A percentile compares a stretch with the other conserved stretches of the same genome.
phyloP scores from a whole-genome alignment of 2,329 filamentous ascomycete genomes.

The Conoideocrella luteorostrata region DNA sequence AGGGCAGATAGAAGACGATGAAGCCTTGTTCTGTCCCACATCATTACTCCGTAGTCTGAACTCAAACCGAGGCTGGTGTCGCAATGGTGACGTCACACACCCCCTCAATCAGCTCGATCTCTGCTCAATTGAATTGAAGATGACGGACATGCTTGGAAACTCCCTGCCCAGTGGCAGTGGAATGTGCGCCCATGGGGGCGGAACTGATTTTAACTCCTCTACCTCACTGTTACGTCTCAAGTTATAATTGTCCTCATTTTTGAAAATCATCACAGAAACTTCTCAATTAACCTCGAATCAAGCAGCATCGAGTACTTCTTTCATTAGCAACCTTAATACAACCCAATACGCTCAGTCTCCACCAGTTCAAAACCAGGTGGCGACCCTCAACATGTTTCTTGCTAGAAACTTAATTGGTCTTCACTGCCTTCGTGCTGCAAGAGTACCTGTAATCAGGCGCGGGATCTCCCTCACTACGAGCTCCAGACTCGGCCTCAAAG shows the following conservation, averaged over 20 bases:
- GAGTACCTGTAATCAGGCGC: slow-evolving; percentile 16
- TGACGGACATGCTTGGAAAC: no score
- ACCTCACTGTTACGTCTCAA: neutral
- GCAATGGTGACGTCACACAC: slow-evolving; percentile 15
- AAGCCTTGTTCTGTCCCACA: neutral
- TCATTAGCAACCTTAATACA: neutral
- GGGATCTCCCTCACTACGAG: slow-evolving; percentile 21
- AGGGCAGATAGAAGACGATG: no score
- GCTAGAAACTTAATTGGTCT: neutral
- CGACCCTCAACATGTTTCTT: slow-evolving; percentile 2
- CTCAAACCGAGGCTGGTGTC: neutral
- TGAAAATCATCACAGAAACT: no score
- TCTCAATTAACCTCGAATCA: no score
- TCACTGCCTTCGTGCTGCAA: slow-evolving; percentile 19
- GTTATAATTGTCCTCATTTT: no score
- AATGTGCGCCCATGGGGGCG: neutral
- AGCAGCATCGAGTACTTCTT: no score
- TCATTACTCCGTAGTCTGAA: neutral
- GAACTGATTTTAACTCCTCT: neutral
- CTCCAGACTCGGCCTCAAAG: slow-evolving; percentile 26
- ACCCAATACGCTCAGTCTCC: no score
- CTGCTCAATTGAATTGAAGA: no score
- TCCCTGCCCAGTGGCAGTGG: neutral
- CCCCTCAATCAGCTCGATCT: neutral
- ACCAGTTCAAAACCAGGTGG: neutral